Evolutionary conservation across 1,139 yeast genomes (phyloP).

Genomic region (Lodderomyces beijingensis): DNA sequence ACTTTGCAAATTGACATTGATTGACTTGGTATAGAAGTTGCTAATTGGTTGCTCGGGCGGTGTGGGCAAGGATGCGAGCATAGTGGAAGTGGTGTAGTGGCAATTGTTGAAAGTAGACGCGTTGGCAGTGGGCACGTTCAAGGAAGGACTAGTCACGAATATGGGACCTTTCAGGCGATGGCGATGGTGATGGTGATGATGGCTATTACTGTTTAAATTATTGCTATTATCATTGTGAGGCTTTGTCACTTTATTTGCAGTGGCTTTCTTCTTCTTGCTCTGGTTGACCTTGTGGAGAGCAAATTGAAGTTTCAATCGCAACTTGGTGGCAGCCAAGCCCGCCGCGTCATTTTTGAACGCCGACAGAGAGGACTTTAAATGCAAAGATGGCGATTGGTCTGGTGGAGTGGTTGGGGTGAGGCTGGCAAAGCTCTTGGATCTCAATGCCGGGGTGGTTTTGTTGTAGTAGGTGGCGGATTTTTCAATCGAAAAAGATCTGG

Average conservation of each 20-base stretch:
- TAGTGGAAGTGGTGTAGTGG: slow-evolving; percentile 1
- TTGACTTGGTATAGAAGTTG: slow-evolving; percentile 17
- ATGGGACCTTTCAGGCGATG: no score
- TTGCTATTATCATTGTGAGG: no score
- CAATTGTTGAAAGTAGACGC: slow-evolving; percentile 7
- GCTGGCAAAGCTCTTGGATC: slow-evolving; percentile 23
- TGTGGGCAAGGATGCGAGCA: slow-evolving; percentile 14
- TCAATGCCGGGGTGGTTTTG: slow-evolving; percentile 8
- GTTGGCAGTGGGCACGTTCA: slow-evolving; percentile 9
- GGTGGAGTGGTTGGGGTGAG: slow-evolving; percentile 11
- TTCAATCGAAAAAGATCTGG: slow-evolving; percentile 12
- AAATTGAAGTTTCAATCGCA: slow-evolving; percentile 66
- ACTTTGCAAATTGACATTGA: slow-evolving; percentile 22
- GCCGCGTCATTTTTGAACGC: slow-evolving; percentile 21
- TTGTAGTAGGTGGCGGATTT: slow-evolving; percentile 10
- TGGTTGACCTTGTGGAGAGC: slow-evolving; percentile 70
- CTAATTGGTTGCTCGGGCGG: slow-evolving; percentile 14
- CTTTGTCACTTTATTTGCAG: slow-evolving; percentile 5
- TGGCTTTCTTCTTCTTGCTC: slow-evolving; percentile 5
- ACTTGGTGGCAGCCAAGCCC: slow-evolving; percentile 52
- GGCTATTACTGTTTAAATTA: no score
- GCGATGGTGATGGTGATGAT: no score
- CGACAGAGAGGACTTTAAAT: slow-evolving; percentile 4
- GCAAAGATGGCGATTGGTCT: slow-evolving; percentile 4
- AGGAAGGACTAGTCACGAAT: slow-evolving; percentile 12